Conservation (phyloP, 768 basidiomycete species). For the Rhodotorula sphaerocarpa region DNA sequence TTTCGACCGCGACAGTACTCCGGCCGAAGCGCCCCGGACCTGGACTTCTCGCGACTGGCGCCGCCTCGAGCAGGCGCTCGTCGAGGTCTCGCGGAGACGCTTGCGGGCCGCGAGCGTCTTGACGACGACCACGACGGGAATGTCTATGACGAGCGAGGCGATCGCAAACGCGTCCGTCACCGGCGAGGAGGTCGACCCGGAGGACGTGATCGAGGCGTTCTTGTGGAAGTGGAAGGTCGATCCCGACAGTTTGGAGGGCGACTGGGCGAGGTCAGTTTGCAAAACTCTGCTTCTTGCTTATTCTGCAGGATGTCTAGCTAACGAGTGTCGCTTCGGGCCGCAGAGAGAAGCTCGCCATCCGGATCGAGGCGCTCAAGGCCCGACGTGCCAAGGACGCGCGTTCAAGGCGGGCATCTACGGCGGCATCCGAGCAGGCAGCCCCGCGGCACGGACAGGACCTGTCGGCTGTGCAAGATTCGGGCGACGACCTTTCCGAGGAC, state of each 20-base stretch:
- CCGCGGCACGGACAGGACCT: too few relatives aligned
- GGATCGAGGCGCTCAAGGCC: constrained; percentile 54
- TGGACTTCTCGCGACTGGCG: constrained; percentile 80
- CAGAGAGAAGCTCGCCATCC: constrained; percentile 52
- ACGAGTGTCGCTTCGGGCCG: not conserved
- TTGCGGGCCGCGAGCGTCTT: not conserved
- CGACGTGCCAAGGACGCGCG: constrained; percentile 45
- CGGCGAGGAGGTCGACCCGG: constrained; percentile 35
- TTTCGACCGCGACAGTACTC: not conserved
- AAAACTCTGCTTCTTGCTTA: not conserved
- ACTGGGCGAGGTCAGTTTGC: constrained; percentile 49
- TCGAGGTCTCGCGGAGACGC: constrained; percentile 49
- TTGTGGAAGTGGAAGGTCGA: constrained; percentile 41
- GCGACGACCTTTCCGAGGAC: not conserved
- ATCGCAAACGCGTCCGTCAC: constrained; percentile 39
- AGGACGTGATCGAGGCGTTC: constrained; percentile 59
- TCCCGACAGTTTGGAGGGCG: constrained; percentile 47
- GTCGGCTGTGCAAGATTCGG: not conserved
- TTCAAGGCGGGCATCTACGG: not conserved
- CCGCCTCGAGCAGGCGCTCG: constrained; percentile 65
- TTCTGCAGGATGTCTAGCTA: not conserved
- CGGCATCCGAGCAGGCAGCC: not conserved
- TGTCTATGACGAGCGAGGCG: not conserved
- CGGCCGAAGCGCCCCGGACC: constrained; percentile 11
- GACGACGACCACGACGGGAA: not conserved